Evolutionary conservation across 768 basidiomycete genomes (phyloP), one percentile per base, ranked within the genome.

Genomic region (Auriculariales sp.): DNA sequence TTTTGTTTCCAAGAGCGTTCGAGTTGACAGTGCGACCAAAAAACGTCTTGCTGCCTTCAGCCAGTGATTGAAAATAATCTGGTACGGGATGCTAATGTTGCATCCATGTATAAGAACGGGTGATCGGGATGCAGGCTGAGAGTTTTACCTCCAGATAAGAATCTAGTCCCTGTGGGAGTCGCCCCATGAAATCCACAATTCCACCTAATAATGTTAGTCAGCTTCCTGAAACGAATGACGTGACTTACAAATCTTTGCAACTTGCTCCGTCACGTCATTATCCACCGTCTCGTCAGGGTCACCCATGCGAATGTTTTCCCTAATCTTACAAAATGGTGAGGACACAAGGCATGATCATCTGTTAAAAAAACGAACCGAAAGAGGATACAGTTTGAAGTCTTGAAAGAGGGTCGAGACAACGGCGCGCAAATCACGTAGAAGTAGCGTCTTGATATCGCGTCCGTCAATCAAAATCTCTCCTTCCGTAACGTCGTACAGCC

Each of bases 311-410:
- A 88, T 87, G 59, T 88, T 89, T 50, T 88, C 85, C 56, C 68
- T 73, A 42, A 89, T 77, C 85, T 87, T 55, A 3, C n/a, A 47
- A 30, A 12, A 44, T 42, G 24, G 19, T 14, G 34, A 29, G 14
- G 19, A 11, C 2, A 27, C 2, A 7, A 27, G 22, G 15, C 7
- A 48, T 6, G 47, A 19, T 22, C 24, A 24, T 2, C 35, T 25
- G 22, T 9, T 42, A 50, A 9, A 17, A 59, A 80, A 36, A 51
- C n/a, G n/a, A n/a, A 83, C 83, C 24, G 84, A 81, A 36, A 89
- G 66, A 0, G 85, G 85, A 59, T 87, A 87, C 56, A 78, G 71
- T 0, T 81, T 83, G 57, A 84, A 88, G 60, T 89, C 86, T 58
- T 89, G 85, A 63, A 87, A 87, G 24, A 89, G 71, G 19, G 81